Evolutionary conservation across 768 basidiomycete species (phyloP).

Genomic region (Leccinum aurantiacum): DNA sequence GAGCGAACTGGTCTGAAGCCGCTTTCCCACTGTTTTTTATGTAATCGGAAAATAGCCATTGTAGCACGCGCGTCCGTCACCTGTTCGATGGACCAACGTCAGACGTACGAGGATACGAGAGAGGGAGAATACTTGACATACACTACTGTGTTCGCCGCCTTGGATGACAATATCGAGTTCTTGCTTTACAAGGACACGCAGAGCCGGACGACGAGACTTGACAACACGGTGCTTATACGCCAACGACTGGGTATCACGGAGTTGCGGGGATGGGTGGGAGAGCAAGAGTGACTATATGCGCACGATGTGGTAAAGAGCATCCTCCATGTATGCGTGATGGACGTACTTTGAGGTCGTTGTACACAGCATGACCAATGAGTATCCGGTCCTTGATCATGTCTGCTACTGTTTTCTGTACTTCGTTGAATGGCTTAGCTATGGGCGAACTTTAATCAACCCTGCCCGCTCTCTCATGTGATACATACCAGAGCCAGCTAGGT

Average conservation of each 20-base stretch:
- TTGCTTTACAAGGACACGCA: slow-evolving; percentile 77
- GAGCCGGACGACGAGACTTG: slow-evolving; percentile 66
- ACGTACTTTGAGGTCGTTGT: slow-evolving; percentile 80
- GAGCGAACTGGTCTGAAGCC: slow-evolving; percentile 24
- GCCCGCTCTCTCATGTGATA: neutral
- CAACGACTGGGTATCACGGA: slow-evolving; percentile 69
- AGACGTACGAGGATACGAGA: neutral
- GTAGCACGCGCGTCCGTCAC: slow-evolving; percentile 92
- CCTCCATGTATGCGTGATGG: neutral
- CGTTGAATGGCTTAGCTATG: slow-evolving; percentile 72
- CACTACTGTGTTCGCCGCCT: slow-evolving; percentile 86
- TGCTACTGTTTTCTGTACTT: slow-evolving; percentile 77
- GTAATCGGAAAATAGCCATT: slow-evolving; percentile 87
- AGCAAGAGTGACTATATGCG: slow-evolving; percentile 55
- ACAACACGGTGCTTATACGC: slow-evolving; percentile 58
- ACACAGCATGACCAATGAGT: slow-evolving; percentile 87
- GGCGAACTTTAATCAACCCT: neutral
- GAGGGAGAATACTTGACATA: slow-evolving; percentile 36
- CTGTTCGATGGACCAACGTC: slow-evolving; percentile 38
- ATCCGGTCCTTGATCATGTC: slow-evolving; percentile 75
- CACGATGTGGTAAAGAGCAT: neutral
- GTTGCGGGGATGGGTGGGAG: slow-evolving; percentile 62
- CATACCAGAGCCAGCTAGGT: slow-evolving; percentile 64
- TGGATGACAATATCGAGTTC: slow-evolving; percentile 83
- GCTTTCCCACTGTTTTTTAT: slow-evolving; percentile 83